Evolutionary conservation across 345 rosid genomes (phyloP).

Genomic region (Citrus inodora): DNA sequence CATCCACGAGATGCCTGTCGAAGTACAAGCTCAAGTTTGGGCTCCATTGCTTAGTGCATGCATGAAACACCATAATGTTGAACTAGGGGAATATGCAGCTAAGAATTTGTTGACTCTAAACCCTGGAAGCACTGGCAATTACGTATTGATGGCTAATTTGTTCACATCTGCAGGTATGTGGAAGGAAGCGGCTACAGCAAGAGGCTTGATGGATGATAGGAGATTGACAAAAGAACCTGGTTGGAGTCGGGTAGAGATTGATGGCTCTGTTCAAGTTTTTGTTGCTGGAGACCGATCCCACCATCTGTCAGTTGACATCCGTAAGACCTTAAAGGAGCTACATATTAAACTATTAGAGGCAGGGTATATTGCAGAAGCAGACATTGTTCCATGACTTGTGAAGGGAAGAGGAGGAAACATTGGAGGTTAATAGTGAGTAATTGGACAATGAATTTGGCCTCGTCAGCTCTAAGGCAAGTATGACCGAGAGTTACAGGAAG

Average conservation of each 20-base stretch:
- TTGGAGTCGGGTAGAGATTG: slow-evolving; percentile 23
- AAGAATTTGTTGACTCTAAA: slow-evolving; percentile 8
- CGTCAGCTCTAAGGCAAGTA: background rate
- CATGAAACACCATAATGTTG: slow-evolving; percentile 22
- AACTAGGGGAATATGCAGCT: slow-evolving; percentile 23
- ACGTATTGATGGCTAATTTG: slow-evolving; percentile 27
- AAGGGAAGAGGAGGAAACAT: slow-evolving; percentile 1
- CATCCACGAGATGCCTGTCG: slow-evolving; percentile 9
- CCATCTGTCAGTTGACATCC: slow-evolving; percentile 7
- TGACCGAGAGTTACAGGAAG: background rate
- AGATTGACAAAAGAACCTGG: slow-evolving; percentile 21
- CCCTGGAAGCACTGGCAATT: slow-evolving; percentile 14
- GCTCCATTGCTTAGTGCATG: slow-evolving; percentile 29
- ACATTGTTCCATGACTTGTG: slow-evolving; percentile 3
- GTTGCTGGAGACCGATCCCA: slow-evolving; percentile 25
- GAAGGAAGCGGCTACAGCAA: slow-evolving; percentile 23
- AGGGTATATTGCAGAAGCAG: slow-evolving; percentile 16
- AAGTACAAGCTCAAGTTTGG: slow-evolving; percentile 22
- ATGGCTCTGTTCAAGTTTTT: slow-evolving; percentile 16
- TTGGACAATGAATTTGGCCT: slow-evolving; percentile 18
- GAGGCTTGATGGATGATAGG: slow-evolving; percentile 15
- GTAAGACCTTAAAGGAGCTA: slow-evolving; percentile 11
- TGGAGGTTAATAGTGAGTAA: slow-evolving; percentile 16
- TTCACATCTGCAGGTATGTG: slow-evolving; percentile 27
- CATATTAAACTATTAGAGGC: slow-evolving; percentile 12